Conservation (phyloP, 2,329 filamentous ascomycete genomes). For the Coniella lustricola region DNA sequence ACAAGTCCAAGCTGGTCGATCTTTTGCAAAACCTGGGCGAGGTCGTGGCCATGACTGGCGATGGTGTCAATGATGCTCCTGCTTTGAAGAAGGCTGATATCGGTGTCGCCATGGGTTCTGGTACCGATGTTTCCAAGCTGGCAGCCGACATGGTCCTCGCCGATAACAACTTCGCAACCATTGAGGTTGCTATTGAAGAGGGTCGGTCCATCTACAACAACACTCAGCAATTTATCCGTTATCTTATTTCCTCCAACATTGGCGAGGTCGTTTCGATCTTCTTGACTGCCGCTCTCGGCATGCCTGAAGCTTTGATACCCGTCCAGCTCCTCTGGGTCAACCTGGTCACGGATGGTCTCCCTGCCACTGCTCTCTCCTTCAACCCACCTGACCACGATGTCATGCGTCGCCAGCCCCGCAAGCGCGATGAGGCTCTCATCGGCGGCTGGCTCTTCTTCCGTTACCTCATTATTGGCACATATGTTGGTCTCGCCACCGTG, state of each 20-base stretch:
- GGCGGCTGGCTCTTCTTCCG: constrained; percentile 96
- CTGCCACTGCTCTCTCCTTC: constrained; percentile 92
- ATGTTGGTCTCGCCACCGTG: constrained; percentile 91
- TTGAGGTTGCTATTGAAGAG: constrained; percentile 92
- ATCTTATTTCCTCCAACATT: constrained; percentile 98
- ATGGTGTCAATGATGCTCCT: constrained; percentile 96
- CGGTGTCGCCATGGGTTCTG: constrained; percentile 96
- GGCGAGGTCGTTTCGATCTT: constrained; percentile 99
- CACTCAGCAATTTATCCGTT: constrained; percentile 98
- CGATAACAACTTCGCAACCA: constrained; percentile 98
- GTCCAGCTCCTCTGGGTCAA: constrained; percentile 99
- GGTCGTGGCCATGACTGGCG: constrained; percentile 98
- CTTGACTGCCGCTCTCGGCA: constrained; percentile 88
- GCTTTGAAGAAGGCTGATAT: constrained; percentile 98
- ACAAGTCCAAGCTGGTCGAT: constrained; percentile 98
- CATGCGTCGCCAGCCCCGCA: constrained; percentile 86
- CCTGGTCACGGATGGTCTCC: constrained; percentile 92
- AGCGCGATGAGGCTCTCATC: constrained; percentile 87
- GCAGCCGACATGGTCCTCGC: constrained; percentile 98
- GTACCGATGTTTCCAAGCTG: constrained; percentile 93
- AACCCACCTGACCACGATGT: constrained; percentile 98
- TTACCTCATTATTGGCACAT: constrained; percentile 92
- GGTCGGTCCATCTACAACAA: constrained; percentile 99
- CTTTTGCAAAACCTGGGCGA: constrained; percentile 87
- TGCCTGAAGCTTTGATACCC: constrained; percentile 95